A percentile compares a stretch with the other conserved stretches of the same genome.
Evolutionary conservation across 805 yeast species (phyloP).

Genomic region (Yamadazyma sp.): DNA sequence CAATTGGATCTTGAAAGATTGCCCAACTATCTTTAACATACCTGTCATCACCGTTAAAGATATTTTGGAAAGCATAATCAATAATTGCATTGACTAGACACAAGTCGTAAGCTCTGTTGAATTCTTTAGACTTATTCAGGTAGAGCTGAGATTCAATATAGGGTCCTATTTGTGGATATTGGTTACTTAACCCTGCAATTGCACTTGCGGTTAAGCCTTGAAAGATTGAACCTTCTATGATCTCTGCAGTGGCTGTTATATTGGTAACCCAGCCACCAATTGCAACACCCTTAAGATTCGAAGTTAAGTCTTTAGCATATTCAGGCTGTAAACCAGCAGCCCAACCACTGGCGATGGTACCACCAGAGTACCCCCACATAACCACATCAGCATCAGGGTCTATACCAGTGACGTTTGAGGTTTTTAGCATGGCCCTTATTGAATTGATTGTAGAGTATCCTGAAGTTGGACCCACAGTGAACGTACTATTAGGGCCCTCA

Average conservation of each 20-base stretch:
- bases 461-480: slow-evolving; percentile 26
- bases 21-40: slow-evolving; percentile 10
- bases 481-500: slow-evolving; percentile 30
- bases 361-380: slow-evolving; percentile 37
- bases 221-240: slow-evolving; percentile 21
- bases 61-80: slow-evolving; percentile 8
- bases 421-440: slow-evolving; percentile 24
- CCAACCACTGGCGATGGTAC: slow-evolving; percentile 34
- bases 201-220: slow-evolving; percentile 27
- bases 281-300: slow-evolving; percentile 25
- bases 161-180: slow-evolving; percentile 21
- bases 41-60: slow-evolving; percentile 6
- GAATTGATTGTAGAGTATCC: slow-evolving; percentile 29
- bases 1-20: slow-evolving; percentile 13
- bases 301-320: slow-evolving; percentile 29
- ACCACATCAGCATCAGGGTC: slow-evolving; percentile 14
- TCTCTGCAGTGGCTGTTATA: slow-evolving; percentile 22
- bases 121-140: neutral
- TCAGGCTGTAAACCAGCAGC: slow-evolving; percentile 29
- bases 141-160: slow-evolving; percentile 4
- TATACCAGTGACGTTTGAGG: slow-evolving; percentile 16
- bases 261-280: slow-evolving; percentile 34
- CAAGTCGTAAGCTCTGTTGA: slow-evolving; percentile 4
- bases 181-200: slow-evolving; percentile 24
- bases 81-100: slow-evolving; percentile 11